These are phyloP conservation scores for Bigelowiella natans DNA, from an alignment of 78 protist species.

Conservation along the genomic window DNA sequence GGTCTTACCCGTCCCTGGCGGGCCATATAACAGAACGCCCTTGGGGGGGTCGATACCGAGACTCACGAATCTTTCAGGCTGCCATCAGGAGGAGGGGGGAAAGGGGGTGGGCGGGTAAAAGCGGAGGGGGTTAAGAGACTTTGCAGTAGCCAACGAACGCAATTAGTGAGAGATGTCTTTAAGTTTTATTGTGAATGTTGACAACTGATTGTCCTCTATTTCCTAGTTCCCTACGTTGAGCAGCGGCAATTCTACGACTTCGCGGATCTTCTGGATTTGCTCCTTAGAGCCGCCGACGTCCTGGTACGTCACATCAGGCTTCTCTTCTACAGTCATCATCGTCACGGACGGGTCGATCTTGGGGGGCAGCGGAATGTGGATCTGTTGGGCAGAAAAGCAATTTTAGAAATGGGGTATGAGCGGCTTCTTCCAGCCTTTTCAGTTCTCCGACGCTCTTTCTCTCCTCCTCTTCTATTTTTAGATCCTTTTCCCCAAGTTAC, in stretches of 20 bases:
- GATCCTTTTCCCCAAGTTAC: too few species aligned
- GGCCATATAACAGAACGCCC: slow-evolving; percentile 94
- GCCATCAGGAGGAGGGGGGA: too few species aligned
- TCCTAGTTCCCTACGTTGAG: slow-evolving; percentile 37
- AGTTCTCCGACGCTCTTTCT: too few species aligned
- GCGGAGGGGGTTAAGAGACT: too few species aligned
- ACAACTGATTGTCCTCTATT: neutral
- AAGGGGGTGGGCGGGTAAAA: too few species aligned
- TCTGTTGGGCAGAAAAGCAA: too few species aligned
- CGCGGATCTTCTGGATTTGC: slow-evolving; percentile 93
- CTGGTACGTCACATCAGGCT: slow-evolving; percentile 98
- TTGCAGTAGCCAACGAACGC: too few species aligned
- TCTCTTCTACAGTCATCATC: slow-evolving; percentile 99
- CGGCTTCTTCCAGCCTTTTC: too few species aligned
- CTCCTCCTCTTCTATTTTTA: too few species aligned
- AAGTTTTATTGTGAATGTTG: neutral
- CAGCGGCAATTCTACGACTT: slow-evolving; percentile 89
- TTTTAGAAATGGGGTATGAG: neutral
- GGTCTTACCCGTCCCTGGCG: slow-evolving; percentile 99
- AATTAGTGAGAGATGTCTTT: too few species aligned
- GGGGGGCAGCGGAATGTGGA: slow-evolving; percentile 98
- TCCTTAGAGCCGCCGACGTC: slow-evolving; percentile 99
- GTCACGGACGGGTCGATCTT: slow-evolving; percentile 97
- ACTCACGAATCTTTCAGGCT: slow-evolving; percentile 89
- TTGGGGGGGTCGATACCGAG: slow-evolving; percentile 99